Evolutionary conservation across 805 yeast species (phyloP).

Genomic region (Saturnispora kantuleensis): DNA sequence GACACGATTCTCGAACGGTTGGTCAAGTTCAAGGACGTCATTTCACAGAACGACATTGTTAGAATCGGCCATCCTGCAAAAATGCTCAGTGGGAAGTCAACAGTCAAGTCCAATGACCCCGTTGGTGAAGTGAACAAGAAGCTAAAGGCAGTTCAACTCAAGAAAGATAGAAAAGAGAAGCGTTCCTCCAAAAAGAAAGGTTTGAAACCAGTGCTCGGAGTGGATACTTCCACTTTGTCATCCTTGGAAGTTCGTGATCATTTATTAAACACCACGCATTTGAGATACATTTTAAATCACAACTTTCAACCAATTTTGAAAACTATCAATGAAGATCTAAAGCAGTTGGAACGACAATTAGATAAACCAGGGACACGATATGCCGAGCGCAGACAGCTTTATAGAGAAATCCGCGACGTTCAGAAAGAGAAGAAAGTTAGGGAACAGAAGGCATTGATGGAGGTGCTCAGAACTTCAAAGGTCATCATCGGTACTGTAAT

Average conservation of each 20-base stretch:
- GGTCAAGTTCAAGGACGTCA: slow-evolving; percentile 22
- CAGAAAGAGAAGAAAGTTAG: slow-evolving; percentile 60
- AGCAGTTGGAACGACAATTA: slow-evolving; percentile 31
- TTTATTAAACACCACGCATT: slow-evolving; percentile 4
- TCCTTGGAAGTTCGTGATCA: slow-evolving; percentile 4
- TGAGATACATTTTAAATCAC: slow-evolving; percentile 3
- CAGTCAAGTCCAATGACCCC: not conserved
- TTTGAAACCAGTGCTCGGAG: not conserved
- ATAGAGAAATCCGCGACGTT: slow-evolving; percentile 57
- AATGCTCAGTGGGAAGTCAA: slow-evolving; percentile 29
- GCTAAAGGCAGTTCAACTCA: slow-evolving; percentile 5
- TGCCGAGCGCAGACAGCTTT: slow-evolving; percentile 54
- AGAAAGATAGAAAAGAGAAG: slow-evolving; percentile 2
- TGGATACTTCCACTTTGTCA: not conserved
- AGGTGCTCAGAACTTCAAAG: slow-evolving; percentile 47
- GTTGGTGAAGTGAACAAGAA: not conserved
- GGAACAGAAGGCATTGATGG: slow-evolving; percentile 52
- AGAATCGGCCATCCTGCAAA: slow-evolving; percentile 95
- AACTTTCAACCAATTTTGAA: slow-evolving; percentile 4
- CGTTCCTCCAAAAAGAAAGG: not conserved
- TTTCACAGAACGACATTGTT: slow-evolving; percentile 38
- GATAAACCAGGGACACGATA: slow-evolving; percentile 40
- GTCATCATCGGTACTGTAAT: slow-evolving; percentile 69
- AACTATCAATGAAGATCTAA: slow-evolving; percentile 7
- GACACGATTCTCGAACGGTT: slow-evolving; percentile 84